These are phyloP conservation scores for Plasmodium billcollinsi DNA, from an alignment of 169 alveolate genomes.

Conservation along the genomic window DNA sequence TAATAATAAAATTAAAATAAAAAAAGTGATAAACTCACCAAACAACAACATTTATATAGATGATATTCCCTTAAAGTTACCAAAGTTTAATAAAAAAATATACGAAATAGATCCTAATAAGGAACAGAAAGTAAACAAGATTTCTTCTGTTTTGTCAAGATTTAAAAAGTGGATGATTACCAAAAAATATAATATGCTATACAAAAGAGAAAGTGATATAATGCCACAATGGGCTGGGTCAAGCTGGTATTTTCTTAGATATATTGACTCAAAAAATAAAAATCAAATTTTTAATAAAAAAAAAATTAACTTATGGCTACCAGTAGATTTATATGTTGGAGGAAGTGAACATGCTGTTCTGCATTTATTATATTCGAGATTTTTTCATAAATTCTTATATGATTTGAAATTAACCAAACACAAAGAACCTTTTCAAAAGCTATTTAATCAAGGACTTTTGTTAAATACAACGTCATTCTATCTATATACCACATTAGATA, in stretches of 20 bases:
- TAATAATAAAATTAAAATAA: conserved; percentile 10
- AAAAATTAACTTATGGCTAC: conserved; percentile 89
- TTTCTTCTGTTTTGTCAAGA: conserved; percentile 29
- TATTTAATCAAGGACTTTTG: conserved; percentile 91
- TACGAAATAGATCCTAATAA: conserved; percentile 7
- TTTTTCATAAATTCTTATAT: conserved; percentile 91
- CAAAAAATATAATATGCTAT: conserved; percentile 61
- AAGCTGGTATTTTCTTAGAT: conserved; percentile 93
- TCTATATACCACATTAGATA: conserved; percentile 46
- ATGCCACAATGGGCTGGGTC: conserved; percentile 97
- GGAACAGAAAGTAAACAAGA: conserved; percentile 4
- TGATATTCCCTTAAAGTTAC: conserved; percentile 74
- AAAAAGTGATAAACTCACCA: conserved; percentile 72
- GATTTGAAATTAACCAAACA: conserved; percentile 84
- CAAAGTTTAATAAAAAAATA: conserved; percentile 49
- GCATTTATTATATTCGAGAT: conserved; percentile 93
- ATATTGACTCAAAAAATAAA: conserved; percentile 86
- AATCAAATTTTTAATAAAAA: conserved; percentile 75
- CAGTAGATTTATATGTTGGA: conserved; percentile 95
- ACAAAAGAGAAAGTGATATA: conserved; percentile 89
- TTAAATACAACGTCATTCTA: conserved; percentile 79
- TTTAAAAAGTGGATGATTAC: conserved; percentile 75
- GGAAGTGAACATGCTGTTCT: conserved; percentile 95
- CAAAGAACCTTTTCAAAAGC: conserved; percentile 91
- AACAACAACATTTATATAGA: conserved; percentile 13